Evolutionary conservation across 2,329 filamentous ascomycete species (phyloP).

Genomic region (Paracoccidioides lutzii): DNA sequence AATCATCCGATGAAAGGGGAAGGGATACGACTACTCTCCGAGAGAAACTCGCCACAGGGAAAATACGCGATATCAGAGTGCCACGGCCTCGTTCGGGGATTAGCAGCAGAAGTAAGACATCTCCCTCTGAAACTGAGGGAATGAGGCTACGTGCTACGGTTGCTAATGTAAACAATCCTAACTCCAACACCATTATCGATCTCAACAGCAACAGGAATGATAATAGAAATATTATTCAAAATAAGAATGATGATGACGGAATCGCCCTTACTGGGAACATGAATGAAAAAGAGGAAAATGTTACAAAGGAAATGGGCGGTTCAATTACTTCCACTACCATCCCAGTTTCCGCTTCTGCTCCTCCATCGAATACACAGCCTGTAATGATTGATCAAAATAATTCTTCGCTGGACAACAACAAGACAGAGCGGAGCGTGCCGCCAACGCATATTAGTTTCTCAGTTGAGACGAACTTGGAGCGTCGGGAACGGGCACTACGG

Average conservation of each 20-base stretch:
- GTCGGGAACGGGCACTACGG: slow-evolving; percentile 9
- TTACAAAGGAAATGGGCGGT: background rate
- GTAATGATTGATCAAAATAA: background rate
- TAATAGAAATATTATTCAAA: background rate
- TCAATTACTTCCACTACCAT: background rate
- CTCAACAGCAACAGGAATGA: background rate
- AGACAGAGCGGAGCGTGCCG: background rate
- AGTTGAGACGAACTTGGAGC: slow-evolving; percentile 9
- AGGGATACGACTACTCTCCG: background rate
- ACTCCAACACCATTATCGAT: too few species aligned
- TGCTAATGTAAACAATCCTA: background rate
- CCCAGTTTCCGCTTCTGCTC: background rate
- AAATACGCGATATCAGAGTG: background rate
- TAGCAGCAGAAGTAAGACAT: background rate
- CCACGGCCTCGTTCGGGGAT: background rate
- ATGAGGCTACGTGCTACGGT: background rate
- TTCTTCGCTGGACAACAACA: background rate
- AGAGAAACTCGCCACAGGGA: background rate
- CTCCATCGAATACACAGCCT: background rate
- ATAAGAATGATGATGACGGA: background rate
- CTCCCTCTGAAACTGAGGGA: background rate
- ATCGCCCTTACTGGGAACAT: background rate
- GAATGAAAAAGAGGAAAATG: background rate
- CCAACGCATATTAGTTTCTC: slow-evolving; percentile 11
- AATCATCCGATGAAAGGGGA: background rate